These are phyloP conservation scores for Cicer arietinum DNA, from an alignment of 306 rosid genomes.

Conservation along the genomic window DNA sequence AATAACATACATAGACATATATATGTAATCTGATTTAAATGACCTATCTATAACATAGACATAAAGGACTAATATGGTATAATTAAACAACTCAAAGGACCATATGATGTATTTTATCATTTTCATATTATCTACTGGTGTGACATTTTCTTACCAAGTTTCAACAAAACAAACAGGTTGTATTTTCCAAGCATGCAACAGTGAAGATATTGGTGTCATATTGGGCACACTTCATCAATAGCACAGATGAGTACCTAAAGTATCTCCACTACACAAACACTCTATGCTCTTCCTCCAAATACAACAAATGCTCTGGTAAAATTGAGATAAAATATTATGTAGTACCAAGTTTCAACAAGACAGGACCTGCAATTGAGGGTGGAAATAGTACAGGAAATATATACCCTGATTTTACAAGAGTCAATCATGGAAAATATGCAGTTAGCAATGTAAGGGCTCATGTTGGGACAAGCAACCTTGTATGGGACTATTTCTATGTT, in stretches of 20 bases:
- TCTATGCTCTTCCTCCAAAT: slow-evolving; percentile 79
- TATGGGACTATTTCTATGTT: slow-evolving; percentile 89
- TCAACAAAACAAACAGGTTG: slow-evolving; percentile 54
- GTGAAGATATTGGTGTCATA: slow-evolving; percentile 80
- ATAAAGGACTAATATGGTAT: too few species aligned
- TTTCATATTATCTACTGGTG: not conserved
- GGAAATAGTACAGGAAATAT: slow-evolving; percentile 65
- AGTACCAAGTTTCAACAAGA: slow-evolving; percentile 82
- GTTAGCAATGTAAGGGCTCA: slow-evolving; percentile 81
- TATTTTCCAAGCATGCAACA: slow-evolving; percentile 80
- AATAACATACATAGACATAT: too few species aligned
- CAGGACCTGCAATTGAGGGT: slow-evolving; percentile 70
- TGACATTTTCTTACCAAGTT: slow-evolving; percentile 32
- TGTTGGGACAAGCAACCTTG: slow-evolving; percentile 87
- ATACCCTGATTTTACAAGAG: slow-evolving; percentile 79
- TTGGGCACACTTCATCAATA: slow-evolving; percentile 75
- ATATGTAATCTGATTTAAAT: too few species aligned
- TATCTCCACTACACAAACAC: slow-evolving; percentile 79
- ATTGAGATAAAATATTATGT: slow-evolving; percentile 84
- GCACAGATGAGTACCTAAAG: slow-evolving; percentile 79
- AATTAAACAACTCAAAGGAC: too few species aligned
- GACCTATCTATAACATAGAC: too few species aligned
- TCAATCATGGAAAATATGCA: slow-evolving; percentile 91
- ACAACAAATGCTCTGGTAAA: slow-evolving; percentile 77
- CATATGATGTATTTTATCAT: too few species aligned